Evolutionary conservation across 441 rosid species (phyloP).

Genomic region (Gossypium lobatum): DNA sequence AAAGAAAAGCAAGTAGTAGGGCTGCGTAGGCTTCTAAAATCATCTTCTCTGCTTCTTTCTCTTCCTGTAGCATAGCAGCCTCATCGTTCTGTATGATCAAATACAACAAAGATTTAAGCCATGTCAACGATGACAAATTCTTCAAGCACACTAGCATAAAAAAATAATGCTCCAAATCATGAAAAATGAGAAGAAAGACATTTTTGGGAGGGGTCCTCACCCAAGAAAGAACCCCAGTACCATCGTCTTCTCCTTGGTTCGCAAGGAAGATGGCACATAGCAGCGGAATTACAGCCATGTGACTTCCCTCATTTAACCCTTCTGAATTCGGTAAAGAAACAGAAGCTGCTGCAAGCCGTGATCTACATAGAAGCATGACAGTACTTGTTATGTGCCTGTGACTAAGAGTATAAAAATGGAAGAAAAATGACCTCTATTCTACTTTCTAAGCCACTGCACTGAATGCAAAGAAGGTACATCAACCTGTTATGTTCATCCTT

Average conservation of each 20-base stretch:
- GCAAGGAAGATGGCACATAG: constrained; percentile 86
- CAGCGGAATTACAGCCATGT: constrained; percentile 58
- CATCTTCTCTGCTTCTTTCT: constrained; percentile 98
- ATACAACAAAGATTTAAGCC: constrained; percentile 5
- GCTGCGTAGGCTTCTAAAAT: constrained; percentile 97
- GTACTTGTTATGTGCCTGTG: not conserved
- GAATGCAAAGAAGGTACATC: constrained; percentile 13
- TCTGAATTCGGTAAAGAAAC: constrained; percentile 46
- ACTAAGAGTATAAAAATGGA: not conserved
- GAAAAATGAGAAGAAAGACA: not conserved
- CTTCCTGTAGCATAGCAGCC: constrained; percentile 74
- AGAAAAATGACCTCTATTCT: constrained; percentile 3
- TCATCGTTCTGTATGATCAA: constrained; percentile 58
- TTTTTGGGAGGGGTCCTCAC: constrained; percentile 36
- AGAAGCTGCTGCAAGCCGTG: constrained; percentile 68
- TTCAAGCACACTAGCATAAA: not conserved
- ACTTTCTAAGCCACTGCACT: not conserved
- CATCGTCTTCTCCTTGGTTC: constrained; percentile 60
- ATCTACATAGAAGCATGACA: constrained; percentile 40
- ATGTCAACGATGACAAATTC: not conserved
- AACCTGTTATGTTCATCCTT: constrained; percentile 88
- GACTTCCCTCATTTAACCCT: constrained; percentile 41
- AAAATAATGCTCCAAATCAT: not conserved
- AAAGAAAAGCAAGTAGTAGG: constrained; percentile 92
- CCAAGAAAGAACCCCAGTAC: constrained; percentile 48